Evolutionary conservation across 495 filamentous ascomycete species (phyloP).

Genomic region (Daldinia bambusicola): DNA sequence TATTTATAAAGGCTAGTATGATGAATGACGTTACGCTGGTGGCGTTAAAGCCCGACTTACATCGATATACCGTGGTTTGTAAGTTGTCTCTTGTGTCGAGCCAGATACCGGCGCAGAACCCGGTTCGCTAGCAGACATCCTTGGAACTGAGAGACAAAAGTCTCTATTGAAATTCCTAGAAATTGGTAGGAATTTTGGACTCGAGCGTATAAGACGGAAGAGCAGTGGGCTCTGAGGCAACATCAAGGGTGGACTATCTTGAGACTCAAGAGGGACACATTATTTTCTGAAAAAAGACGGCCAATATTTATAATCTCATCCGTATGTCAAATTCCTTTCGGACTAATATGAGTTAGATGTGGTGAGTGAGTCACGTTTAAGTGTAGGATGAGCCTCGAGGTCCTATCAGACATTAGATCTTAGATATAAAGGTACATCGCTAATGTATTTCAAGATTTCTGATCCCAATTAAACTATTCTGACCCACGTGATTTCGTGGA

Average conservation of each 20-base stretch:
- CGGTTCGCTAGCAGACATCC: conserved; percentile 38
- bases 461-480: not conserved
- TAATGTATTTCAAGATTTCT: conserved; percentile 15
- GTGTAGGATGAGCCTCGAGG: not conserved
- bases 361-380: conserved; percentile 27
- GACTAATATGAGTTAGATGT: not conserved
- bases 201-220: conserved; percentile 14
- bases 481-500: conserved; percentile 38
- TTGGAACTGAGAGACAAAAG: conserved; percentile 23
- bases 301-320: not conserved
- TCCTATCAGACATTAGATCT: conserved; percentile 5
- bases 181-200: conserved; percentile 13
- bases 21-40: not conserved
- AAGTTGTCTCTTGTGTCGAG: conserved; percentile 27
- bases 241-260: conserved; percentile 37
- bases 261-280: conserved; percentile 8
- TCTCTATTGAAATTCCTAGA: conserved; percentile 19
- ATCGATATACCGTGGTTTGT: conserved; percentile 68
- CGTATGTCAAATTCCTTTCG: not conserved
- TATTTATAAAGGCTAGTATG: not conserved
- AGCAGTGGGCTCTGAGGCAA: conserved; percentile 12
- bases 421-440: conserved; percentile 25
- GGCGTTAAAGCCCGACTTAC: conserved; percentile 53
- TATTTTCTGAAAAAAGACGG: not conserved
- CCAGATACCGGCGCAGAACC: conserved; percentile 12